phyloP scores from a whole-genome alignment of 371 early-diverging fungal species.

The Agmasoma carcini region DNA sequence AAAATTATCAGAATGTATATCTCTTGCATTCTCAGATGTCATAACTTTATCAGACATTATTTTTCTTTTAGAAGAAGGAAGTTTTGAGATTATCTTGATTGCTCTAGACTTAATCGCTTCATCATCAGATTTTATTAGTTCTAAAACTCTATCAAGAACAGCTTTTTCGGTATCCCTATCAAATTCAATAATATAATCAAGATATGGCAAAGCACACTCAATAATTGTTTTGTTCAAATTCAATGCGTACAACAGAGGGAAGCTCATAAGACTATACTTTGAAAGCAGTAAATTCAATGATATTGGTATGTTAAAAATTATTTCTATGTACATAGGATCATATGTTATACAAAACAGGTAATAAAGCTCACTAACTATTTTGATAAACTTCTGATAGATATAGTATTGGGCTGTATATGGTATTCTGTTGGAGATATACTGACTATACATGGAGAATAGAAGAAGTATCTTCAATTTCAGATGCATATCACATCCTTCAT shows the following conservation, averaged over 20 bases:
- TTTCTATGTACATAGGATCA: constrained; percentile 15
- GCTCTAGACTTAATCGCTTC: too few relatives aligned
- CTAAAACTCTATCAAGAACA: too few relatives aligned
- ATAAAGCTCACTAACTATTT: constrained; percentile 7
- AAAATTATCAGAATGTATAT: too few relatives aligned
- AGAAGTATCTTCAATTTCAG: too few relatives aligned
- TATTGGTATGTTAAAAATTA: constrained; percentile 23
- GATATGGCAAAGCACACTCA: constrained; percentile 10
- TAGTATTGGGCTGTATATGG: constrained; percentile 22
- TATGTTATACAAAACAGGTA: constrained; percentile 11
- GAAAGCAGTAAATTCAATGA: constrained; percentile 15
- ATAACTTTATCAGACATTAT: too few relatives aligned
- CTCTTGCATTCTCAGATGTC: too few relatives aligned
- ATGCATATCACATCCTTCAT: too few relatives aligned
- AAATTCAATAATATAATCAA: constrained; percentile 32
- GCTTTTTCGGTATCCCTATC: neutral
- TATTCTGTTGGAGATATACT: neutral
- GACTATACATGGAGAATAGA: too few relatives aligned
- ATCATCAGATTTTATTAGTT: too few relatives aligned
- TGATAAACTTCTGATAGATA: constrained; percentile 3
- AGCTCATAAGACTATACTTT: constrained; percentile 4
- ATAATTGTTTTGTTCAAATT: neutral
- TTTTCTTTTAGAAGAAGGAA: too few relatives aligned
- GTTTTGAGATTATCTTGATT: too few relatives aligned
- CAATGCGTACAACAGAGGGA: constrained; percentile 2